Percentiles rank a stretch among this genome's conserved stretches.
These are phyloP conservation scores for Yarrowia galli DNA, from an alignment of 1,139 yeast species.

Conservation along the genomic window DNA sequence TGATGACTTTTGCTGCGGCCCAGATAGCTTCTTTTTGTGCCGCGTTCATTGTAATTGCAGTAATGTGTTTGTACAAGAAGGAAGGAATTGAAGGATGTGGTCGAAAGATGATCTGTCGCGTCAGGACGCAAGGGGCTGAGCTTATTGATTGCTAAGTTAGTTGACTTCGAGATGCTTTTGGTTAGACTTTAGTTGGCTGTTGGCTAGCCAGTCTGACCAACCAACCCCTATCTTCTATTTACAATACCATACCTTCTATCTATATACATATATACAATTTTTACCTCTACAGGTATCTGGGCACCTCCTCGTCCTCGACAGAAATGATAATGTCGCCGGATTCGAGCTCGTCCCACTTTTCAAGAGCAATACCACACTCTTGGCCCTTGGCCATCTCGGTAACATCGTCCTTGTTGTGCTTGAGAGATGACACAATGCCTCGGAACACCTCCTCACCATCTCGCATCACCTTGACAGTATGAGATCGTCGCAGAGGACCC, in stretches of 20 bases:
- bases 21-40: too few relatives aligned
- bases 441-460: slow-evolving; percentile 59
- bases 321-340: slow-evolving; percentile 80
- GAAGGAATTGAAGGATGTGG: too few relatives aligned
- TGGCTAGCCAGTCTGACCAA: too few relatives aligned
- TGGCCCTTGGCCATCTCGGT: slow-evolving; percentile 79
- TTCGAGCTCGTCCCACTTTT: slow-evolving; percentile 70
- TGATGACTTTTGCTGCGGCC: too few relatives aligned
- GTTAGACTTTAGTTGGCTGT: too few relatives aligned
- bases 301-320: slow-evolving; percentile 72
- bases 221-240: too few relatives aligned
- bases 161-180: too few relatives aligned
- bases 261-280: slow-evolving; percentile 36
- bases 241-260: slow-evolving; percentile 28
- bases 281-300: slow-evolving; percentile 64
- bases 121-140: too few relatives aligned
- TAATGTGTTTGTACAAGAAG: too few relatives aligned
- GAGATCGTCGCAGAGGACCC: slow-evolving; percentile 69
- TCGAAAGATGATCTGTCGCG: too few relatives aligned
- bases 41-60: too few relatives aligned
- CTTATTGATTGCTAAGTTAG: too few relatives aligned
- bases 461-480: slow-evolving; percentile 70
- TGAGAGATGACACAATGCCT: slow-evolving; percentile 77
- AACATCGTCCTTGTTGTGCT: slow-evolving; percentile 83
- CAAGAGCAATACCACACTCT: slow-evolving; percentile 88